Conservation (phyloP, 208 protist species). For the Leishmania gerbilli region DNA sequence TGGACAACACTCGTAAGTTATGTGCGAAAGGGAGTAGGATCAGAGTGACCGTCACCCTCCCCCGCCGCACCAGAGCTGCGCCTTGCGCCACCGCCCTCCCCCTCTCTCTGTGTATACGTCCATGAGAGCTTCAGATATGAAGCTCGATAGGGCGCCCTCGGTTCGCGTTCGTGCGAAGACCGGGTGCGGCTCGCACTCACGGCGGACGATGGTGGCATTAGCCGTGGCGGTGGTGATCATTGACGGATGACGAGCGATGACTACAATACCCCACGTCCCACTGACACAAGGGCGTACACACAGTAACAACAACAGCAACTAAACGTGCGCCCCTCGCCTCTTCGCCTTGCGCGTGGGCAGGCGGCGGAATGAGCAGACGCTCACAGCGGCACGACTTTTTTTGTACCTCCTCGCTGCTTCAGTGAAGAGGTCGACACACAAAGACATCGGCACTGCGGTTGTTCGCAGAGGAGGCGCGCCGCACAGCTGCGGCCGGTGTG, state of each 20-base stretch:
- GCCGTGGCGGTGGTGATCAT: neutral
- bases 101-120: neutral
- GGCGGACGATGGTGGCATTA: neutral
- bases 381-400: neutral
- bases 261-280: neutral
- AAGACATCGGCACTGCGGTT: conserved; percentile 11
- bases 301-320: neutral
- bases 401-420: neutral
- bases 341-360: neutral
- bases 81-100: neutral
- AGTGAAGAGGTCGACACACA: conserved; percentile 17
- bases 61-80: neutral
- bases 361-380: neutral
- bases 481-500: neutral
- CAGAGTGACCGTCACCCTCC: neutral
- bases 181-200: neutral
- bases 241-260: neutral
- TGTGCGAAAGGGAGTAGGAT: neutral
- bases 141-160: neutral
- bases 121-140: neutral
- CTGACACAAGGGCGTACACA: neutral
- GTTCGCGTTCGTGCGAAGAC: neutral
- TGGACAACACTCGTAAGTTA: neutral
- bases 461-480: neutral
- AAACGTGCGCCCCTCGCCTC: neutral